Conservation (phyloP, 2,329 filamentous ascomycete species). For the Acephala macrosclerotiorum region DNA sequence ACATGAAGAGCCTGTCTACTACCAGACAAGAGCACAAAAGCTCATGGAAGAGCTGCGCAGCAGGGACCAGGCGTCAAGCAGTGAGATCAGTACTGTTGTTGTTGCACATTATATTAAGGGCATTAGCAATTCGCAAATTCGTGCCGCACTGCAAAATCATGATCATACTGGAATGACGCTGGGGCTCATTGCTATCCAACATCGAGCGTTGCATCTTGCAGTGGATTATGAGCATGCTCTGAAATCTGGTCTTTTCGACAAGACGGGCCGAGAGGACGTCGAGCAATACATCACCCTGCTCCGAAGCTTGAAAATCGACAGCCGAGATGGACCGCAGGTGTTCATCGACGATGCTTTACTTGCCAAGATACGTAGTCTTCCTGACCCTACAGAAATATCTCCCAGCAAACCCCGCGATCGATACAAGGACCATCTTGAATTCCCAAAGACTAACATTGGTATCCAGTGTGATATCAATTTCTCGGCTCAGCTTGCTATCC, state of each 20-base stretch:
- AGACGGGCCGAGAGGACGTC: slow-evolving; percentile 48
- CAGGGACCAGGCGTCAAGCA: slow-evolving; percentile 18
- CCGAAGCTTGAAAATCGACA: slow-evolving; percentile 41
- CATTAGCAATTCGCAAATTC: slow-evolving; percentile 55
- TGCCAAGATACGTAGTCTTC: slow-evolving; percentile 40
- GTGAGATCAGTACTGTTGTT: slow-evolving; percentile 42
- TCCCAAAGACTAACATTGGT: slow-evolving; percentile 78
- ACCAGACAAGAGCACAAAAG: slow-evolving; percentile 54
- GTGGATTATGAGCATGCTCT: slow-evolving; percentile 62
- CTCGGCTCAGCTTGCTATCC: slow-evolving; percentile 80
- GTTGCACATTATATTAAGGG: slow-evolving; percentile 59
- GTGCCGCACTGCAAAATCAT: slow-evolving; percentile 47
- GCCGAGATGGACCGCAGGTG: slow-evolving; percentile 40
- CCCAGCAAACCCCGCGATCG: slow-evolving; percentile 59
- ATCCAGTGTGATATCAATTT: slow-evolving; percentile 95
- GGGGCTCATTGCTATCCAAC: slow-evolving; percentile 46
- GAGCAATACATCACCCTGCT: slow-evolving; percentile 60
- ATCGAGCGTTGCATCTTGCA: slow-evolving; percentile 64
- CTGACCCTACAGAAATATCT: slow-evolving; percentile 51
- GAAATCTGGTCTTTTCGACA: slow-evolving; percentile 54
- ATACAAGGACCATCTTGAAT: slow-evolving; percentile 72
- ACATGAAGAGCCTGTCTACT: slow-evolving; percentile 59
- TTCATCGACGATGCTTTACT: slow-evolving; percentile 30
- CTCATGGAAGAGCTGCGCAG: slow-evolving; percentile 48
- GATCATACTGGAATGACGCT: slow-evolving; percentile 43